A percentile compares a stretch with the other conserved stretches of the same genome.
phyloP scores from a whole-genome alignment of 495 filamentous ascomycete genomes.

The Aspergillus asperescens region DNA sequence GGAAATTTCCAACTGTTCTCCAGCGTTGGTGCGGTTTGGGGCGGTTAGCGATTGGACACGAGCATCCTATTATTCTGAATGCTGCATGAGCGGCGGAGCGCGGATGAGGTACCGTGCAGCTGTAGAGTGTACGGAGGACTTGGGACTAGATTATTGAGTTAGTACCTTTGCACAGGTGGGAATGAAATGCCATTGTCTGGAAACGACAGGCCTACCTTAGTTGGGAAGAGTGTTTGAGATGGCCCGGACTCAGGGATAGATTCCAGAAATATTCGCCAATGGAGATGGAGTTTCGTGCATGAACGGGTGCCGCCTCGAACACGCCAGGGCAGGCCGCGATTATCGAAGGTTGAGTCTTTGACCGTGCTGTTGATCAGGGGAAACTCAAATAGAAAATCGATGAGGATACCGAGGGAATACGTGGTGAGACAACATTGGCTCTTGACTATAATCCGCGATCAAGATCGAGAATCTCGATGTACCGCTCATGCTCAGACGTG shows the following conservation, averaged over 20 bases:
- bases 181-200: not conserved
- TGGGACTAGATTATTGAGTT: not conserved
- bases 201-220: not conserved
- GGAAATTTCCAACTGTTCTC: slow-evolving; percentile 10
- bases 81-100: slow-evolving; percentile 5
- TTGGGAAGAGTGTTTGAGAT: not conserved
- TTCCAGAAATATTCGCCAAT: not conserved
- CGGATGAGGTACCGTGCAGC: slow-evolving; percentile 9
- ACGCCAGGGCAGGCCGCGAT: not conserved
- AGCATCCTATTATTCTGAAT: slow-evolving; percentile 10
- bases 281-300: slow-evolving; percentile 12
- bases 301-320: slow-evolving; percentile 20
- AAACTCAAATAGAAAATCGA: slow-evolving; percentile 1
- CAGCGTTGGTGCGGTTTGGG: slow-evolving; percentile 11
- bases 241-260: not conserved
- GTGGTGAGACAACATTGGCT: slow-evolving; percentile 4
- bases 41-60: slow-evolving; percentile 25
- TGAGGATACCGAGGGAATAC: not conserved
- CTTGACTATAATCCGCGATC: not conserved
- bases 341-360: no score
- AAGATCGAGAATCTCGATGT: slow-evolving; percentile 2
- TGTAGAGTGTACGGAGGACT: no score
- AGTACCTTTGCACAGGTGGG: no score
- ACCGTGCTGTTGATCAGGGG: slow-evolving; percentile 12
- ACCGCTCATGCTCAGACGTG: no score